These are phyloP conservation scores for Morella rubra DNA, from an alignment of 306 rosid genomes.

Conservation along the genomic window DNA sequence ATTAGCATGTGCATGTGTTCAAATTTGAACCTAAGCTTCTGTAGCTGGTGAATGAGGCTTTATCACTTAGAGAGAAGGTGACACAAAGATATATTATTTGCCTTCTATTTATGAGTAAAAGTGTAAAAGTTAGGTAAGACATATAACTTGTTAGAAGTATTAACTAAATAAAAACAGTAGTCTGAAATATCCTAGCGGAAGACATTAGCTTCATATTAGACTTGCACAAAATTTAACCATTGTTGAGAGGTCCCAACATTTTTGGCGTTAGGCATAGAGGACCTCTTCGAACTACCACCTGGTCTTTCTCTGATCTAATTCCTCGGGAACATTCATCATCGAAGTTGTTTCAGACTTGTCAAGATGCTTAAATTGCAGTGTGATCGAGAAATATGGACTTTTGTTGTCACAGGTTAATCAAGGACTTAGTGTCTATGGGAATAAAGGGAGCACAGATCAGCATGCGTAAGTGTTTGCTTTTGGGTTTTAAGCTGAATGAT, in stretches of 20 bases:
- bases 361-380: background rate
- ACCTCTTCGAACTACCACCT: slow-evolving; percentile 5
- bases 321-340: slow-evolving; percentile 2
- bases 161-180: background rate
- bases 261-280: slow-evolving; percentile 1
- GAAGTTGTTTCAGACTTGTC: slow-evolving; percentile 7
- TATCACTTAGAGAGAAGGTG: background rate
- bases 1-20: background rate
- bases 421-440: slow-evolving; percentile 88
- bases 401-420: slow-evolving; percentile 68
- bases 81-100: background rate
- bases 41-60: background rate
- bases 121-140: background rate
- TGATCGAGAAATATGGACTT: slow-evolving; percentile 14
- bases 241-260: slow-evolving; percentile 14
- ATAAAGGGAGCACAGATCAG: slow-evolving; percentile 96
- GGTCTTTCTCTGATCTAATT: background rate
- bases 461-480: slow-evolving; percentile 73
- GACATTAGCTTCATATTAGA: background rate
- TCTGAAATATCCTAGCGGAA: background rate
- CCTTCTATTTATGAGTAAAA: background rate
- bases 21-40: background rate
- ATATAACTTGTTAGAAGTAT: background rate
- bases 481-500: slow-evolving; percentile 2
- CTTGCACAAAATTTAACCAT: slow-evolving; percentile 3